Conservation (phyloP, 306 rosid genomes). For the Nissolia schottii region DNA sequence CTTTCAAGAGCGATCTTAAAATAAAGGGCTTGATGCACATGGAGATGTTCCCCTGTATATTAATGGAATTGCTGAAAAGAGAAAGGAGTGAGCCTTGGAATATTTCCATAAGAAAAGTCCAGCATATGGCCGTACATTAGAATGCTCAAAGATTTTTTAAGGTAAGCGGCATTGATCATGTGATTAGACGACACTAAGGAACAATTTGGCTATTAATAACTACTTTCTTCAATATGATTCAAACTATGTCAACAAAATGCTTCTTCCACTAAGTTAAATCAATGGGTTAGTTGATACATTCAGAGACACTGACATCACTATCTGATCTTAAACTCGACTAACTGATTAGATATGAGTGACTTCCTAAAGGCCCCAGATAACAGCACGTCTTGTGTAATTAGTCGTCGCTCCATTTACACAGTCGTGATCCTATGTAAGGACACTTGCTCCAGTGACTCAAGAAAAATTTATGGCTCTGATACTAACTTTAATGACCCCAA, state of each 20-base stretch:
- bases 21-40: conserved; percentile 42
- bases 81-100: conserved; percentile 25
- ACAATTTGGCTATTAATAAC: conserved; percentile 8
- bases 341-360: too few relatives aligned
- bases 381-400: too few relatives aligned
- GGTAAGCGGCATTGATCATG: conserved; percentile 27
- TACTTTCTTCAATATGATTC: not conserved
- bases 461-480: too few relatives aligned
- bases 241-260: conserved; percentile 30
- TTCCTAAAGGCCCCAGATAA: too few relatives aligned
- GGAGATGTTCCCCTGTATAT: conserved; percentile 41
- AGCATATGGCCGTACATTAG: conserved; percentile 25
- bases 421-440: too few relatives aligned
- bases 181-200: conserved; percentile 72
- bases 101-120: conserved; percentile 34
- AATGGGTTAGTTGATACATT: not conserved
- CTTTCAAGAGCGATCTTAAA: conserved; percentile 29
- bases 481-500: too few relatives aligned
- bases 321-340: too few relatives aligned
- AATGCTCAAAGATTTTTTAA: not conserved
- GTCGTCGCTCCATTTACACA: too few relatives aligned
- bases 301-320: too few relatives aligned
- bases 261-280: conserved; percentile 51
- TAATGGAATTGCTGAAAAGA: conserved; percentile 13
- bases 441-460: too few relatives aligned